phyloP scores from a whole-genome alignment of 2,329 filamentous ascomycete genomes.

The Diaporthe destruens region DNA sequence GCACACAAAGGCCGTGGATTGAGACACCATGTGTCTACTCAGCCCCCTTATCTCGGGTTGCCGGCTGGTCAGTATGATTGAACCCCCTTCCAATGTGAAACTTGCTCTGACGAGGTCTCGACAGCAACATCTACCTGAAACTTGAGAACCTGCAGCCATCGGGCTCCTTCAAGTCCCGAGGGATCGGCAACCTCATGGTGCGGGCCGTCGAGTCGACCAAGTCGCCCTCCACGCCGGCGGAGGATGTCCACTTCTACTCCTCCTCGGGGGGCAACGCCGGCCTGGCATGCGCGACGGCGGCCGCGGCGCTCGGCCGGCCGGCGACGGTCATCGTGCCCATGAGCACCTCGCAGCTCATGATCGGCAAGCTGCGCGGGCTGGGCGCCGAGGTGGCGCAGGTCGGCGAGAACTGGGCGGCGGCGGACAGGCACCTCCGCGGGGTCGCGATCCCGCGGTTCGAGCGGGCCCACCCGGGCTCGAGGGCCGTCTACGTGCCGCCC shows the following conservation, averaged over 20 bases:
- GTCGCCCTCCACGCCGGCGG: constrained; percentile 48
- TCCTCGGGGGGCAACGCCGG: constrained; percentile 85
- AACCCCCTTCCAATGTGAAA: neutral
- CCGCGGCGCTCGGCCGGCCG: constrained; percentile 69
- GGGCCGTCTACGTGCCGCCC: constrained; percentile 72
- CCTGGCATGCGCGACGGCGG: constrained; percentile 81
- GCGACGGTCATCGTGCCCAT: constrained; percentile 80
- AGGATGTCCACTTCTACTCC: constrained; percentile 74
- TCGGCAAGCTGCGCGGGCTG: constrained; percentile 73
- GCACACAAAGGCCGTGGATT: constrained; percentile 67
- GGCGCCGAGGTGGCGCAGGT: constrained; percentile 75
- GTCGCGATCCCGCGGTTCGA: constrained; percentile 57
- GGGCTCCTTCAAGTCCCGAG: constrained; percentile 86
- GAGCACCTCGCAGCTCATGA: constrained; percentile 75
- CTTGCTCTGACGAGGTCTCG: neutral
- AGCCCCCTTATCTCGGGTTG: constrained; percentile 71
- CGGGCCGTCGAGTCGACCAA: constrained; percentile 53
- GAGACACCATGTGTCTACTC: constrained; percentile 78
- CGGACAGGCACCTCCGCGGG: constrained; percentile 73
- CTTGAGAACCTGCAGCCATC: constrained; percentile 85
- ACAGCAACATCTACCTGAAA: constrained; percentile 82
- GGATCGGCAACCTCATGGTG: constrained; percentile 79
- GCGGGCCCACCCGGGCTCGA: constrained; percentile 47
- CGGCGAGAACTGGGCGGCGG: constrained; percentile 77
- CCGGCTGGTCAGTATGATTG: constrained; percentile 70